Percentiles rank a stretch among this genome's conserved stretches.
Conservation (phyloP, 352 stramenopile genomes). For the Pythium biforme region DNA sequence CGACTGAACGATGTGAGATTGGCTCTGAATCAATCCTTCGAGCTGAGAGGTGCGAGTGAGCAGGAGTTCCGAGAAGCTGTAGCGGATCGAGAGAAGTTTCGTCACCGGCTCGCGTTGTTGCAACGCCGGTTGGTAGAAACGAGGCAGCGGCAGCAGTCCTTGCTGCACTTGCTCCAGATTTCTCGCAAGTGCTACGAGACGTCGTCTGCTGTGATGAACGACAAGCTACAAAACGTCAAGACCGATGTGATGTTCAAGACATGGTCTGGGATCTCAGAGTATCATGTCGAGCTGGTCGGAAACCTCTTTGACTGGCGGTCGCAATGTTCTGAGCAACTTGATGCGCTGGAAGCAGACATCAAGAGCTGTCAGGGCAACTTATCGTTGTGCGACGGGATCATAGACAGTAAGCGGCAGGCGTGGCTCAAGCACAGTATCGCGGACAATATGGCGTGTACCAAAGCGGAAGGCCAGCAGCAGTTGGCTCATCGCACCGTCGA, state of each 20-base stretch:
- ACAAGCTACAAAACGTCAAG: slow-evolving; percentile 35
- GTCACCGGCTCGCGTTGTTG: slow-evolving; percentile 17
- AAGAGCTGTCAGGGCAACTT: slow-evolving; percentile 18
- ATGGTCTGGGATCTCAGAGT: slow-evolving; percentile 33
- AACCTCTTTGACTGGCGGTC: slow-evolving; percentile 31
- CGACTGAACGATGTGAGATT: slow-evolving; percentile 3
- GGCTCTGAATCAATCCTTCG: slow-evolving; percentile 20
- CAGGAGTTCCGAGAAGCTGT: slow-evolving; percentile 17
- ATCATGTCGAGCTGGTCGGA: slow-evolving; percentile 31
- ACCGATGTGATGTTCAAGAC: slow-evolving; percentile 38
- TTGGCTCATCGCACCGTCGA: slow-evolving; percentile 28
- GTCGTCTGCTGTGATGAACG: slow-evolving; percentile 19
- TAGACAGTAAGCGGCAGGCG: slow-evolving; percentile 15
- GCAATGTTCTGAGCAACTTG: slow-evolving; percentile 25
- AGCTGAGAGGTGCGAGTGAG: slow-evolving; percentile 9
- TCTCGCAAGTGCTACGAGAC: slow-evolving; percentile 30
- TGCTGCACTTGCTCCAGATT: slow-evolving; percentile 27
- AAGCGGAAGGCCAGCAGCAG: slow-evolving; percentile 25
- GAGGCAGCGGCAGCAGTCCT: slow-evolving; percentile 19
- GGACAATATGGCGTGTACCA: slow-evolving; percentile 28
- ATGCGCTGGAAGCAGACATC: slow-evolving; percentile 29
- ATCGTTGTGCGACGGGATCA: slow-evolving; percentile 3
- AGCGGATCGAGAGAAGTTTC: slow-evolving; percentile 25
- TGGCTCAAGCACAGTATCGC: slow-evolving; percentile 34
- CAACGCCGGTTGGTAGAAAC: slow-evolving; percentile 24